Base-by-base conservation (phyloP, 1,284 basidiomycete genomes). In the Microbotryum lychnidis-dioicae region DNA sequence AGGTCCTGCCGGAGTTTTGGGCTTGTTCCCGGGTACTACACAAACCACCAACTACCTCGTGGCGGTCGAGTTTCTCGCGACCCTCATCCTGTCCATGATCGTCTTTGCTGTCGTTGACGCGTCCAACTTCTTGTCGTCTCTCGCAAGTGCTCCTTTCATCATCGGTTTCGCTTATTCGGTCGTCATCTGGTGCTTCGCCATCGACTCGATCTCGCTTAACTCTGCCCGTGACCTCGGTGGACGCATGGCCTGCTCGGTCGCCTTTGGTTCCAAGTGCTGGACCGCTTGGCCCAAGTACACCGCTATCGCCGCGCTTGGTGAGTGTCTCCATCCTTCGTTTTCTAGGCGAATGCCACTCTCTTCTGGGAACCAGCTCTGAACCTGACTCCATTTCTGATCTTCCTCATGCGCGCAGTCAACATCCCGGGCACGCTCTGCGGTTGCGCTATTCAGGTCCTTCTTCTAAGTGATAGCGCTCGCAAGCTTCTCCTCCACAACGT, bases 51-150 rank as follows among this genome's bases (percentile, higher is more conserved):
- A 33, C 16, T 64, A 56, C 50, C 54, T 54, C 21, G 61, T 61
- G 1, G 54, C 60, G n/a, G 46, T 53, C 42, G 58, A 67, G 51
- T 56, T 69, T 56, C 51, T 64, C 25, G 63, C 50, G 42, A 64
- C 68, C 59, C 2, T 68, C 20, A 58, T 71, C 47, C 66, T 67
- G 47, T 50, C 63, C n/a, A 54, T 70, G 20, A 49, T 67, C 4
- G 69, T 70, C 50, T 71, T 71, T 64, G 56, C 68, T 16, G 62
- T 68, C 27, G 63, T 70, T 42, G 69, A 70, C 63, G 52, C 66
- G 0, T 66, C 62, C 46, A 70, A 69, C 54, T 46, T 62, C 60
- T 65, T 70, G 53, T 58, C 64, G 50, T 48, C 65, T 6, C 54
- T 70, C 52, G 60, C 65, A 2, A 46, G 54, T 1, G 68, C 66